Base-by-base conservation (phyloP, 129 eudicot species). In the Flaveria sonorensis region DNA sequence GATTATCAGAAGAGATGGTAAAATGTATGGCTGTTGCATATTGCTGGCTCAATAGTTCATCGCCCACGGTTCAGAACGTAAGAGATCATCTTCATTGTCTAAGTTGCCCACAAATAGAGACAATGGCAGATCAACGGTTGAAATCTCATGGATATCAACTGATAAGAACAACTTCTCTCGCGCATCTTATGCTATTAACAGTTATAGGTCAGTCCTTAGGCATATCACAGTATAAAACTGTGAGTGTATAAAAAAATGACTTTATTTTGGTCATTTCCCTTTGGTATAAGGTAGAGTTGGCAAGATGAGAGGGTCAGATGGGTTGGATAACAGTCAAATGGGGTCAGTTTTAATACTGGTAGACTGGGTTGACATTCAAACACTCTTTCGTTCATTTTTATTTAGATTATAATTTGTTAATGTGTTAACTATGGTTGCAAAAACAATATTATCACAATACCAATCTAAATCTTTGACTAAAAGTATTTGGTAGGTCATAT, bases 1-100 rank as follows among this genome's bases (percentile, higher is more conserved):
- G 85, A 75, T 81, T 92, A 81, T 83, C 97, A 4, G 96, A 88
- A 85, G 97, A 92, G 79, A 88, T 92, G 96, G 90, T 92, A 42
- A 86, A 81, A 82, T 89, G 96, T 69, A 92, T 92, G 97, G 97
- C 96, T 79, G 82, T 96, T 26, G 93, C 89, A n/a, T 92, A 92
- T 85, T 84, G 89, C 83, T 92, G 91, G 93, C 88, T 92, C 65
- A 80, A 77, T 13, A 83, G 81, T 72, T 68, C 90, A 71, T 81
- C 82, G 53, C 77, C 97, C 28, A 61, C 84, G 61, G 79, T 74
- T 61, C 75, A 14, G 85, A 83, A 78, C 68, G 85, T 50, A 83
- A 82, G 66, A 77, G 73, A 63, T 83, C 86, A 23, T 83, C 91
- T 68, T 21, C 78, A 30, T 42, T 76, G 68, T 79, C 79, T 65